Evolutionary conservation across 352 stramenopile genomes (phyloP), one percentile per base, ranked within the genome.

Genomic region (Thalassiosira hispida): DNA sequence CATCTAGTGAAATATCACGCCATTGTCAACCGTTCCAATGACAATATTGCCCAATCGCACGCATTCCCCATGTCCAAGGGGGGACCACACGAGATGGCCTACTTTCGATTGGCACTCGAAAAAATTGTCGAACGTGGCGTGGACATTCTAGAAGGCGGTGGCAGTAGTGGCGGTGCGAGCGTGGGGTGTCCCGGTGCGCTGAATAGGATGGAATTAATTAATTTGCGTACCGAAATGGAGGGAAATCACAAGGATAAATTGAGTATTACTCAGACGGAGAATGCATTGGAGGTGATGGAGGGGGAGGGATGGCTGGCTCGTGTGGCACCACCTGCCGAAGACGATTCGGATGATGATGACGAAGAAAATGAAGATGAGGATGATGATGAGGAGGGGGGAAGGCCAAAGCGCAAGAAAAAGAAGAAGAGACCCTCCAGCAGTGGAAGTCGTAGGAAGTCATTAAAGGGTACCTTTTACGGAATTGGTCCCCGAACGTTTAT

Each of bases 201-300:
- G 63, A 81, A 65, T 27, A 60, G 67, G 60, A 86, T 87, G 72
- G 74, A 87, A 53, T 57, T 91, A 3, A 81, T 91, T 56, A 91
- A 93, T 66, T 67, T 87, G 20, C 60, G 85, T 33, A 85, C 57
- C 11, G 68, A 90, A 8, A 22, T 93, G 27, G 51, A 84, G n/a
- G 78, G 70, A 20, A 47, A 73, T 2, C 85, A 85, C 63, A 69
- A 83, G 18, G 67, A 79, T 47, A 86, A 81, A 64, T 63, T 89
- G 3, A 65, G 57, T 0, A 67, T 91, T 14, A 55, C 55, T 5
- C 59, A 87, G 16, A 74, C 87, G 11, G 60, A 89, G 29, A 35
- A 55, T 23, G 72, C 73, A 5, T 69, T 93, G 7, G 73, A 79
- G 12, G 42, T 75, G 22, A 47, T 91, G n/a, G 16, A 85, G n/a